A percentile compares a stretch with the other conserved stretches of the same genome.
Conservation (phyloP, 225 moss, liverwort and hornwort genomes). For the Asterella californica region DNA sequence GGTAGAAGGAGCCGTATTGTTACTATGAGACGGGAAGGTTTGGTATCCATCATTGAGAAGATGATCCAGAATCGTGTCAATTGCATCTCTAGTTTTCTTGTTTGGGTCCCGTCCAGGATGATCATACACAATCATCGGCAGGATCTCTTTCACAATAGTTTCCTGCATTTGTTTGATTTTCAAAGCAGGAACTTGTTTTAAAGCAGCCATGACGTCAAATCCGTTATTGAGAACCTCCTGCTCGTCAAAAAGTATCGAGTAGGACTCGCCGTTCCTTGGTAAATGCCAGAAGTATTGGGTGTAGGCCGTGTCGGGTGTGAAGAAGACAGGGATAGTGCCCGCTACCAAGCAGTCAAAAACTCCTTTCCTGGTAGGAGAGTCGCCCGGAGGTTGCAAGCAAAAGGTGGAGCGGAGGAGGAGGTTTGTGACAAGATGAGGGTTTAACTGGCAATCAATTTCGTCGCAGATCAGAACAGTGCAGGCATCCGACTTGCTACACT, state of each 20-base stretch:
- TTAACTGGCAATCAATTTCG: constrained; percentile 37
- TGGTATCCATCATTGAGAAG: constrained; percentile 23
- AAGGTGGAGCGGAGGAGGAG: constrained; percentile 56
- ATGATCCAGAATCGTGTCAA: constrained; percentile 58
- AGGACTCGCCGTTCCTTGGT: constrained; percentile 43
- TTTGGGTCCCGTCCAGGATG: constrained; percentile 34
- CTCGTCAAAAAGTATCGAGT: constrained; percentile 56
- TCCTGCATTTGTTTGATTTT: constrained; percentile 45
- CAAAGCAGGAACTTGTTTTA: constrained; percentile 35
- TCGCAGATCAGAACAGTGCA: constrained; percentile 52
- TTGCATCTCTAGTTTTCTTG: constrained; percentile 49
- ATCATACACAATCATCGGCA: constrained; percentile 63
- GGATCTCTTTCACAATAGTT: constrained; percentile 44
- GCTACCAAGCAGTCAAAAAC: constrained; percentile 76
- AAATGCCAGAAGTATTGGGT: constrained; percentile 75
- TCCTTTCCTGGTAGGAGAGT: constrained; percentile 77
- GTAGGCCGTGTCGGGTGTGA: constrained; percentile 46
- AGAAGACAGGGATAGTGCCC: constrained; percentile 84
- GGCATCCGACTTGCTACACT: constrained; percentile 42
- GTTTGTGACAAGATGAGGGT: constrained; percentile 52
- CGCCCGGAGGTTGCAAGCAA: constrained; percentile 87
- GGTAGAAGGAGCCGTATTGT: background rate
- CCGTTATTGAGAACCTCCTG: constrained; percentile 28
- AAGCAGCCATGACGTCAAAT: constrained; percentile 48
- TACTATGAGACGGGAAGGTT: background rate